Evolutionary conservation across 2,329 filamentous ascomycete genomes (phyloP).

Genomic region (Neofusicoccum parvum): DNA sequence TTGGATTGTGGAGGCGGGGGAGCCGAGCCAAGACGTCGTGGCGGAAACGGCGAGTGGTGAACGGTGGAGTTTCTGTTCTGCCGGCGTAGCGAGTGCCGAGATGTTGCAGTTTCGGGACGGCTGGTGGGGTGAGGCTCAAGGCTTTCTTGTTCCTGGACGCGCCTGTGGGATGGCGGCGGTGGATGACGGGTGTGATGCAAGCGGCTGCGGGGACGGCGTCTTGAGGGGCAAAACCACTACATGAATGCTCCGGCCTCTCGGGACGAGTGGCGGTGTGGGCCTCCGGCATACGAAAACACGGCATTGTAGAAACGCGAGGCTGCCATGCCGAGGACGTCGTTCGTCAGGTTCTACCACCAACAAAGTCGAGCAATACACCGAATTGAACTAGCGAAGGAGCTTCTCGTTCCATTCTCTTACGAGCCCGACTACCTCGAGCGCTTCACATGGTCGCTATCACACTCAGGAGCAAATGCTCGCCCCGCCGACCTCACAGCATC

Average conservation of each 20-base stretch:
- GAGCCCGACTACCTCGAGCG: background rate
- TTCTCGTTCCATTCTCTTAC: too few relatives aligned
- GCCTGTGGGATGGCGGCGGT: background rate
- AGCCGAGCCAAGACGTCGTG: constrained; percentile 1
- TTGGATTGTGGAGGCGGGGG: background rate
- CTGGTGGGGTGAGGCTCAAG: background rate
- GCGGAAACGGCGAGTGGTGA: background rate
- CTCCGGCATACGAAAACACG: background rate
- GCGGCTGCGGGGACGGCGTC: background rate
- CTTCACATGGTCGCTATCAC: background rate
- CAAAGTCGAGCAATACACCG: too few relatives aligned
- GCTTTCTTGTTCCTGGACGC: background rate
- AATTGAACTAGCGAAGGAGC: too few relatives aligned
- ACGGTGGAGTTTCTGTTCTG: background rate
- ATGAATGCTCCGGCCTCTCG: background rate
- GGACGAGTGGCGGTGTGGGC: background rate
- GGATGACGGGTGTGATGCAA: background rate
- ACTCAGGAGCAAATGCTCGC: background rate
- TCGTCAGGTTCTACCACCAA: too few relatives aligned
- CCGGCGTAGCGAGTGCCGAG: constrained; percentile 1
- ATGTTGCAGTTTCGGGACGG: background rate
- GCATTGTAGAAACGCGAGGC: too few relatives aligned
- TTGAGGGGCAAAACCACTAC: background rate
- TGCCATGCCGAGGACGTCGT: too few relatives aligned
- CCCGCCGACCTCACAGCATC: background rate